Base-by-base conservation (phyloP, 2,329 filamentous ascomycete genomes). In the Podosphaera aphanis region DNA sequence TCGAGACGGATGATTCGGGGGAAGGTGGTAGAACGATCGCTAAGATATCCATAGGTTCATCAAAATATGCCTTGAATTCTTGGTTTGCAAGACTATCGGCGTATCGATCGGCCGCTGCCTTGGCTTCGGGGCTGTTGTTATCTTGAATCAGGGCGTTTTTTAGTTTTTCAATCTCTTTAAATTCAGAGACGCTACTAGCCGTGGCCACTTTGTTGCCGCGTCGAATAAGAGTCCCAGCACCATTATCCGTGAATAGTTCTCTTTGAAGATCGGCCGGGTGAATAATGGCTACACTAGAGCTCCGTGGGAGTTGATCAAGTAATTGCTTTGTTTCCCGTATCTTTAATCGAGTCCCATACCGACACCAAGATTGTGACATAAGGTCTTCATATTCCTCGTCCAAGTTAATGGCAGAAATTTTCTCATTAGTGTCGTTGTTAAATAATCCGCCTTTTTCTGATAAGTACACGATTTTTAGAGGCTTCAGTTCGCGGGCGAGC, bases 241-340 rank as follows among this genome's bases (percentile, higher is more conserved):
- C 88, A 10, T 84, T 90, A 63, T 95, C 85, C 15, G 88, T 95
- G 64, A 95, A 94, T 5, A 95, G 68, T 62, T 98, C 90, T 66
- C 92, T 93, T 64, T 95, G 86, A 38, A 98, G 70, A 61, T 93
- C 86, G 52, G 83, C 85, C 2, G 90, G 88, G 64, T 95, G 86
- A 55, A 95, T 98, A 57, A 98, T 95, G 50, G 90, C 90, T 43
- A 98, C 88, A 56, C 83, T 93, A 16, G 88, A 94, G 47, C 83
- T 88, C 55, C 83, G 79, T 44, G 90, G 90, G 16, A 98, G 74
- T 43, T 82, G 79, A 55, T 84, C 83, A 45, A 98, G 67, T 23
- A 98, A 72, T 48, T 93, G 85, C 69, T 93, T 93, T 65, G 93
- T 92, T 66, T 98, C 85, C 65, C 82, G 83, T 63, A 98, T 95